Conservation (phyloP, 768 basidiomycete genomes). For the Suillus subaureus region DNA sequence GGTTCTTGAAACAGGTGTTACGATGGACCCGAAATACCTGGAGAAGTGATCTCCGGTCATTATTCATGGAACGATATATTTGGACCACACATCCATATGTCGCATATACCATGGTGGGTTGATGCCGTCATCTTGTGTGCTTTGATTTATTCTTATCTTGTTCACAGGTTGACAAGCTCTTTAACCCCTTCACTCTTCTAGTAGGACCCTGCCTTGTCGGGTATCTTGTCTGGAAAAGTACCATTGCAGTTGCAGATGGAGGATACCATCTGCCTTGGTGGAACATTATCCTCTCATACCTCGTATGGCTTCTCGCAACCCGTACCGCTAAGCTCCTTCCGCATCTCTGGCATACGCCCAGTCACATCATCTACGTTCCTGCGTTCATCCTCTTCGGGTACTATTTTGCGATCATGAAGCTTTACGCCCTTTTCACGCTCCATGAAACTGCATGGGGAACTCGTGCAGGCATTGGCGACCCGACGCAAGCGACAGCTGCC, state of each 20-base stretch:
- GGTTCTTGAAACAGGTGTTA: conserved; percentile 91
- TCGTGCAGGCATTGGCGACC: conserved; percentile 91
- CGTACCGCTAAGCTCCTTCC: conserved; percentile 81
- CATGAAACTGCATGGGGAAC: conserved; percentile 98
- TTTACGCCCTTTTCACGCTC: conserved; percentile 87
- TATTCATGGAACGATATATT: conserved; percentile 86
- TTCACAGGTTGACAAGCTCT: conserved; percentile 76
- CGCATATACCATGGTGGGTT: conserved; percentile 76
- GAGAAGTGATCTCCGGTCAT: conserved; percentile 84
- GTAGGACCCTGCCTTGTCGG: conserved; percentile 81
- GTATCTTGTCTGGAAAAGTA: conserved; percentile 79
- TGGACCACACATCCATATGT: conserved; percentile 85
- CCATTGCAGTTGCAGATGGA: conserved; percentile 61
- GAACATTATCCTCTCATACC: conserved; percentile 70
- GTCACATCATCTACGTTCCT: conserved; percentile 81
- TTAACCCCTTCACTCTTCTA: conserved; percentile 86
- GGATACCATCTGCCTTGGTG: conserved; percentile 86
- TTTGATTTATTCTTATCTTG: background rate
- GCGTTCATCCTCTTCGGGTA: conserved; percentile 90
- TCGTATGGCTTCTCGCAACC: conserved; percentile 70
- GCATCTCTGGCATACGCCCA: conserved; percentile 76
- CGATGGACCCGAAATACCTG: conserved; percentile 95
- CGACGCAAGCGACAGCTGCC: conserved; percentile 73
- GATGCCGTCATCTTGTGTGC: background rate
- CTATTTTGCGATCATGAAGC: conserved; percentile 93